A percentile compares a stretch with the other conserved stretches of the same genome.
phyloP scores from a whole-genome alignment of 2,329 filamentous ascomycete species.

The Penicillium oxalicum region DNA sequence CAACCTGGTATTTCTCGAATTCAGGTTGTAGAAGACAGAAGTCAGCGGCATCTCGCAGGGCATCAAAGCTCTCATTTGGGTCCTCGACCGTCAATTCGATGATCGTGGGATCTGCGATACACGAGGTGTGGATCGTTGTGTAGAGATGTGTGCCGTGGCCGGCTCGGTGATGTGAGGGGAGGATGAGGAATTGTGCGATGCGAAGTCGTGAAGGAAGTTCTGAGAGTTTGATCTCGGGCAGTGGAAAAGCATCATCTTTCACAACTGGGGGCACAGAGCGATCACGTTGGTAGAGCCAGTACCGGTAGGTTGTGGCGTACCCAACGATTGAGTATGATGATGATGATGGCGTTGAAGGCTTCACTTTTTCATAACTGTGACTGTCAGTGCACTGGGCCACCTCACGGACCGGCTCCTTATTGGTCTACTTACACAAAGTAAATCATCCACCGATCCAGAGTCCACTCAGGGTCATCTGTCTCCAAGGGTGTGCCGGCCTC shows the following conservation, averaged over 20 bases:
- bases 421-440: conserved; percentile 63
- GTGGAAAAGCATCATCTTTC: conserved; percentile 42
- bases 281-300: conserved; percentile 54
- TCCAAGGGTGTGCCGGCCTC: conserved; percentile 81
- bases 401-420: not conserved
- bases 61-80: conserved; percentile 67
- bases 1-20: conserved; percentile 44
- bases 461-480: conserved; percentile 65
- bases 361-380: conserved; percentile 50
- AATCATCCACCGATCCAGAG: conserved; percentile 78
- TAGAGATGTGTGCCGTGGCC: conserved; percentile 79
- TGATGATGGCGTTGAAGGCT: conserved; percentile 40
- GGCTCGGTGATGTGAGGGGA: conserved; percentile 77
- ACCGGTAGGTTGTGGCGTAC: conserved; percentile 85
- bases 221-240: conserved; percentile 44
- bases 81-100: conserved; percentile 89
- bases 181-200: conserved; percentile 87
- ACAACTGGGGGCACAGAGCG: conserved; percentile 35
- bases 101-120: conserved; percentile 61
- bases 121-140: conserved; percentile 66
- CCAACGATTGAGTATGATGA: conserved; percentile 76
- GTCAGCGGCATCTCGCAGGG: conserved; percentile 58
- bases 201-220: conserved; percentile 70
- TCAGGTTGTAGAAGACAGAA: conserved; percentile 51
- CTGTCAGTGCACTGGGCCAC: conserved; percentile 12